A percentile compares a stretch with the other conserved stretches of the same genome.
These are phyloP conservation scores for Botrytis elliptica DNA, from an alignment of 2,329 filamentous ascomycete genomes.

Conservation along the genomic window DNA sequence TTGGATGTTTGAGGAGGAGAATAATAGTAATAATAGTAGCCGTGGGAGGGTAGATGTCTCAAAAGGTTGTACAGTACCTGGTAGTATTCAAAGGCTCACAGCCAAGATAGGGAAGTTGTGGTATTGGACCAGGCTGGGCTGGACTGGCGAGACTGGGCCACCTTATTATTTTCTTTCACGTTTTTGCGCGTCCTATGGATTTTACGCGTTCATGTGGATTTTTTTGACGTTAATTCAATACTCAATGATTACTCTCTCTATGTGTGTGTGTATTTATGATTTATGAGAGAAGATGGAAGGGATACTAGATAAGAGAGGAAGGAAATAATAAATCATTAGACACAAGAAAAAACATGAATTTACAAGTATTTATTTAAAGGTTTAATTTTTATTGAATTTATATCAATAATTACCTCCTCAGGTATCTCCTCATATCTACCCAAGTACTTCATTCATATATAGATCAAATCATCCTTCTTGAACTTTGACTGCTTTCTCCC, in stretches of 20 bases:
- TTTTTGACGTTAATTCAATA: background rate
- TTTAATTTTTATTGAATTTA: background rate
- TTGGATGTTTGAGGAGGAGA: background rate
- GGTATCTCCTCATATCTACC: background rate
- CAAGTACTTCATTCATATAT: too few species aligned
- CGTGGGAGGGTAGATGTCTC: background rate
- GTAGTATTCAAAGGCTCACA: background rate
- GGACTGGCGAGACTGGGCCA: background rate
- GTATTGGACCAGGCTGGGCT: background rate
- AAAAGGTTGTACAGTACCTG: conserved; percentile 3
- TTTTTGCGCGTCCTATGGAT: background rate
- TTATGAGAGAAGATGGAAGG: background rate
- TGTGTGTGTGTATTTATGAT: background rate
- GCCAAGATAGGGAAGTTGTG: background rate
- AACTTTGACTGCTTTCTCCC: background rate
- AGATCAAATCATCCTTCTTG: background rate
- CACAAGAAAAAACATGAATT: background rate
- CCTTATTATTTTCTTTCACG: background rate
- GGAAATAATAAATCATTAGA: too few species aligned
- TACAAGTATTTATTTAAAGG: background rate
- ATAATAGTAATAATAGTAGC: background rate
- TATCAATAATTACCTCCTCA: background rate
- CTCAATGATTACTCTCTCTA: background rate
- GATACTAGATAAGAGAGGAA: background rate
- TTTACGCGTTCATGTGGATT: background rate